Percentiles rank a stretch among this genome's conserved stretches.
These are phyloP conservation scores for Penicillium olsonii DNA, from an alignment of 2,329 filamentous ascomycete genomes.

Conservation along the genomic window DNA sequence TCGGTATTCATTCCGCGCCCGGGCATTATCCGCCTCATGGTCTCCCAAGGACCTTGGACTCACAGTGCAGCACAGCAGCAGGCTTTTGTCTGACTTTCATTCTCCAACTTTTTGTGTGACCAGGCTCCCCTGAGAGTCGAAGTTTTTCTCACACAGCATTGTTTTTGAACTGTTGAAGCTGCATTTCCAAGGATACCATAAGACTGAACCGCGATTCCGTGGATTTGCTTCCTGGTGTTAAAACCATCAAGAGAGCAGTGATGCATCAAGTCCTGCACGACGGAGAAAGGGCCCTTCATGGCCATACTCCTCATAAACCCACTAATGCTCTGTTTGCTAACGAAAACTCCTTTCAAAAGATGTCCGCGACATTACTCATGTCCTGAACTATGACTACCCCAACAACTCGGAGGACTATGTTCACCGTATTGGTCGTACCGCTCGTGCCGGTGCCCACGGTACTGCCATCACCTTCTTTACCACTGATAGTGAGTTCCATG, in stretches of 20 bases:
- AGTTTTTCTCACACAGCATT: constrained; percentile 61
- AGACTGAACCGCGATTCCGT: constrained; percentile 61
- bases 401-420: constrained; percentile 80
- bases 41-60: constrained; percentile 90
- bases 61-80: constrained; percentile 70
- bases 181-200: constrained; percentile 68
- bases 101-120: constrained; percentile 70
- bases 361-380: constrained; percentile 99
- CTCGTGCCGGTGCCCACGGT: constrained; percentile 79
- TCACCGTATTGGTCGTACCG: constrained; percentile 69
- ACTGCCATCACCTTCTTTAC: constrained; percentile 99
- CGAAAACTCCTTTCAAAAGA: constrained; percentile 70
- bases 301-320: constrained; percentile 42
- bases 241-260: constrained; percentile 58
- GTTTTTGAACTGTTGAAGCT: constrained; percentile 65
- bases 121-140: constrained; percentile 68
- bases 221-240: constrained; percentile 50
- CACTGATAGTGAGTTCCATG: constrained; percentile 82
- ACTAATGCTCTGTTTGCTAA: constrained; percentile 70
- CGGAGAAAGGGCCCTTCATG: constrained; percentile 55
- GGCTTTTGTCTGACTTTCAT: constrained; percentile 52
- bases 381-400: constrained; percentile 99
- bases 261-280: constrained; percentile 63
- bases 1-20: constrained; percentile 88
- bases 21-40: constrained; percentile 74